These are phyloP conservation scores for Nidularia sp. DNA, from an alignment of 768 basidiomycete species.

Conservation along the genomic window DNA sequence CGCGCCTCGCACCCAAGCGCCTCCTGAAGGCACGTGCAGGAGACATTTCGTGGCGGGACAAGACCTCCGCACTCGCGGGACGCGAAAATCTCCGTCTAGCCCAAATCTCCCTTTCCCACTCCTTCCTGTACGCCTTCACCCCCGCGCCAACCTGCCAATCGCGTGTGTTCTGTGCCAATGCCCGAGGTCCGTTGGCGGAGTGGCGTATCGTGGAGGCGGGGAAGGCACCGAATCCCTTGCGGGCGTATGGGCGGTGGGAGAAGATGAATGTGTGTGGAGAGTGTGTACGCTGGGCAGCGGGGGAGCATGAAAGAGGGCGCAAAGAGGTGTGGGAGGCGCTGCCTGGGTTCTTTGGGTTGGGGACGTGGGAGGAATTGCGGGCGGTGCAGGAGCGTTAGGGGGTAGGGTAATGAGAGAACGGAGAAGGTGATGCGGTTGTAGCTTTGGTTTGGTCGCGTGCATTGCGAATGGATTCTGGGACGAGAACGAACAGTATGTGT, in stretches of 20 bases:
- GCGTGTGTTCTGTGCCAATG: constrained; percentile 22
- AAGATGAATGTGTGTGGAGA: constrained; percentile 27
- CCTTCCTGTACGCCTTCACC: constrained; percentile 36
- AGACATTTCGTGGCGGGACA: constrained; percentile 35
- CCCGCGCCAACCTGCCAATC: constrained; percentile 23
- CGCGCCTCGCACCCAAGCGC: constrained; percentile 32
- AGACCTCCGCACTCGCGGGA: constrained; percentile 34
- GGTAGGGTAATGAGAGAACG: not conserved
- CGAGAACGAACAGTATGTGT: too few relatives aligned
- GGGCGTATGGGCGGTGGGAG: constrained; percentile 28
- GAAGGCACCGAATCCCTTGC: constrained; percentile 28
- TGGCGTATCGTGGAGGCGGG: constrained; percentile 35
- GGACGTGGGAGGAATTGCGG: constrained; percentile 29
- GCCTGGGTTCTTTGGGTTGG: constrained; percentile 33
- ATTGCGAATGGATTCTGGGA: too few relatives aligned
- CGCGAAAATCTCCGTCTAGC: constrained; percentile 36
- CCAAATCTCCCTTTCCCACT: constrained; percentile 34
- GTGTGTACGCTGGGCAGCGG: constrained; percentile 26
- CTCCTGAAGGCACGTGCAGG: constrained; percentile 28
- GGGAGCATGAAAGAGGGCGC: constrained; percentile 24
- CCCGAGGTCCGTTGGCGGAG: constrained; percentile 35
- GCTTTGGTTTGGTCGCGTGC: too few relatives aligned
- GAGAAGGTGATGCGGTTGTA: too few relatives aligned
- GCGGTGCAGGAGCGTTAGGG: constrained; percentile 15
- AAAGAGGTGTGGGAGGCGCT: constrained; percentile 34